Conservation (phyloP, 169 alveolate genomes). For the Cystoisospora suis region DNA sequence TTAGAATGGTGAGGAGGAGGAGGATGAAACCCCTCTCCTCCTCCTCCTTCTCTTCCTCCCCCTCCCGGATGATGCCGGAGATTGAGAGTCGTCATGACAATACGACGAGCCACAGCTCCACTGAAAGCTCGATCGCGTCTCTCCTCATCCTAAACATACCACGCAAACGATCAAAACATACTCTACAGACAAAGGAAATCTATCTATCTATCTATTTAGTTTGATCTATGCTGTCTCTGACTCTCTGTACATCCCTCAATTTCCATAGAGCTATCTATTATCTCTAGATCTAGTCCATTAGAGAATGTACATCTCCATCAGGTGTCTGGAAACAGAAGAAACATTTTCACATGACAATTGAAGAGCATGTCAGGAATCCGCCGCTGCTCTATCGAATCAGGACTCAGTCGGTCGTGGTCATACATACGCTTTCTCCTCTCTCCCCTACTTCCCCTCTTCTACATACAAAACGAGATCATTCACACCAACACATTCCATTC, state of each 20-base stretch:
- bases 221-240: too few relatives aligned
- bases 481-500: too few relatives aligned
- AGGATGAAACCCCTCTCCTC: neutral
- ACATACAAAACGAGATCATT: too few relatives aligned
- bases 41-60: slow-evolving; percentile 13
- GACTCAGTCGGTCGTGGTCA: too few relatives aligned
- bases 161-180: neutral
- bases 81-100: slow-evolving; percentile 18
- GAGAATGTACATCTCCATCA: too few relatives aligned
- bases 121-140: slow-evolving; percentile 39
- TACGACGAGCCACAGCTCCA: slow-evolving; percentile 57
- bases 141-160: slow-evolving; percentile 32
- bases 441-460: too few relatives aligned
- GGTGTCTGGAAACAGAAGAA: too few relatives aligned
- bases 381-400: too few relatives aligned
- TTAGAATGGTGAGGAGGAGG: neutral
- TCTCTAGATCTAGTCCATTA: neutral
- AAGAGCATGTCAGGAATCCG: too few relatives aligned
- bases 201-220: neutral
- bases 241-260: neutral
- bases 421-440: too few relatives aligned
- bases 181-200: neutral
- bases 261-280: neutral
- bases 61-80: slow-evolving; percentile 17
- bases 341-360: too few relatives aligned